phyloP scores from a whole-genome alignment of 768 basidiomycete species.

The Mycena alexandri region DNA sequence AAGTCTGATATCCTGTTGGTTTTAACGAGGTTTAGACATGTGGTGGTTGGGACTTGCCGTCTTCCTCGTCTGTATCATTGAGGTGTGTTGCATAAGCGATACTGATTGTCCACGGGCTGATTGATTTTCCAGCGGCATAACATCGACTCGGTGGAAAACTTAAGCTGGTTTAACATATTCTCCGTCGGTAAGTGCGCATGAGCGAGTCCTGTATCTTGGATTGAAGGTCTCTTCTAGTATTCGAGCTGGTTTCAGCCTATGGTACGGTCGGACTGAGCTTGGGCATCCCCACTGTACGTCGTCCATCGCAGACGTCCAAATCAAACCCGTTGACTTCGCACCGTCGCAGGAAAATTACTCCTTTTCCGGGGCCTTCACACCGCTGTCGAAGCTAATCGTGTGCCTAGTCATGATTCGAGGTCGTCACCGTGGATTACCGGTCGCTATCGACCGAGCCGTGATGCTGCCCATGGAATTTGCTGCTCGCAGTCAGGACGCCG shows the following conservation, averaged over 20 bases:
- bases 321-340: slow-evolving; percentile 17
- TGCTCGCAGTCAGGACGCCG: neutral
- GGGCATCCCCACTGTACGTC: slow-evolving; percentile 82
- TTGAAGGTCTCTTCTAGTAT: slow-evolving; percentile 60
- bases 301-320: neutral
- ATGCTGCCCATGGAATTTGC: slow-evolving; percentile 78
- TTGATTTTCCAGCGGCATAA: slow-evolving; percentile 62
- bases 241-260: slow-evolving; percentile 90
- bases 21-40: slow-evolving; percentile 71
- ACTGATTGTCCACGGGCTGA: neutral
- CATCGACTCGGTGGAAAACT: slow-evolving; percentile 65
- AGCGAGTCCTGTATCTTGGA: neutral
- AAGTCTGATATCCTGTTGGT: neutral
- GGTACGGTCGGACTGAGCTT: slow-evolving; percentile 92
- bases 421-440: slow-evolving; percentile 88
- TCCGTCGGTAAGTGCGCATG: slow-evolving; percentile 65
- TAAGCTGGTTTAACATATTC: slow-evolving; percentile 88
- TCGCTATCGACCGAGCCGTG: slow-evolving; percentile 90
- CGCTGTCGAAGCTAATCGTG: slow-evolving; percentile 89
- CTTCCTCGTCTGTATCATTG: slow-evolving; percentile 93
- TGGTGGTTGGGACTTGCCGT: slow-evolving; percentile 94
- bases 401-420: slow-evolving; percentile 94
- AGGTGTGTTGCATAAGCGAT: slow-evolving; percentile 61
- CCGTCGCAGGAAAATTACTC: slow-evolving; percentile 78
- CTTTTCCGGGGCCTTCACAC: slow-evolving; percentile 80